These are phyloP conservation scores for Erysimum cheiranthoides DNA, from an alignment of 345 rosid genomes.

Conservation along the genomic window DNA sequence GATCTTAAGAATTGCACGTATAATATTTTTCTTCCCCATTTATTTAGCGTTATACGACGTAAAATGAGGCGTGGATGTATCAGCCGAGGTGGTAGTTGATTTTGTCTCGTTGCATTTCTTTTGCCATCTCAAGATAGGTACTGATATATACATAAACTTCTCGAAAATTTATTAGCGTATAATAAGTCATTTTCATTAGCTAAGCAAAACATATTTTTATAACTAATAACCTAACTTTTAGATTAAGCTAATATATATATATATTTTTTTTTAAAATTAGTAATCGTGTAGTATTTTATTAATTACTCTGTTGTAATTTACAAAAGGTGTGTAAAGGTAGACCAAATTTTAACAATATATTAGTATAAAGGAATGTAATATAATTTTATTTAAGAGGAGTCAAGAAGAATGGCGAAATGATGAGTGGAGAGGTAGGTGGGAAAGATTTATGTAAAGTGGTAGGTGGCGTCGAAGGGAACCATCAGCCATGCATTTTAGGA, in stretches of 20 bases:
- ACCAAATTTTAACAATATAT: neutral
- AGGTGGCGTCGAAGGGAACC: constrained; percentile 30
- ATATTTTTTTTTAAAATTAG: neutral
- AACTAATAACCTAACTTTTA: neutral
- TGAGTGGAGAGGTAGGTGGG: constrained; percentile 30
- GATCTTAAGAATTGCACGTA: neutral
- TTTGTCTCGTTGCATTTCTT: constrained; percentile 22
- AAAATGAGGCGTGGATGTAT: neutral
- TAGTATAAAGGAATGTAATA: neutral
- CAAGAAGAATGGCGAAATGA: constrained; percentile 24
- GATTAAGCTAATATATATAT: too few relatives aligned
- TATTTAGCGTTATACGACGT: neutral
- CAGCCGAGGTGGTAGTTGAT: constrained; percentile 22
- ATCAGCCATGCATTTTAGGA: constrained; percentile 27
- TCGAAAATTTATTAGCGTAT: neutral
- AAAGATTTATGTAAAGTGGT: constrained; percentile 22
- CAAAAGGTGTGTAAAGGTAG: neutral
- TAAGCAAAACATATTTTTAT: neutral
- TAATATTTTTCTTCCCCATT: neutral
- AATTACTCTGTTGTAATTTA: neutral
- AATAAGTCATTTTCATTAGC: neutral
- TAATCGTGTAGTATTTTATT: neutral
- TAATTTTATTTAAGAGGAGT: neutral
- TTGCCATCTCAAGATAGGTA: neutral
- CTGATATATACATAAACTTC: neutral